Evolutionary conservation across 805 yeast genomes (phyloP).

Genomic region (Yarrowia sp.): DNA sequence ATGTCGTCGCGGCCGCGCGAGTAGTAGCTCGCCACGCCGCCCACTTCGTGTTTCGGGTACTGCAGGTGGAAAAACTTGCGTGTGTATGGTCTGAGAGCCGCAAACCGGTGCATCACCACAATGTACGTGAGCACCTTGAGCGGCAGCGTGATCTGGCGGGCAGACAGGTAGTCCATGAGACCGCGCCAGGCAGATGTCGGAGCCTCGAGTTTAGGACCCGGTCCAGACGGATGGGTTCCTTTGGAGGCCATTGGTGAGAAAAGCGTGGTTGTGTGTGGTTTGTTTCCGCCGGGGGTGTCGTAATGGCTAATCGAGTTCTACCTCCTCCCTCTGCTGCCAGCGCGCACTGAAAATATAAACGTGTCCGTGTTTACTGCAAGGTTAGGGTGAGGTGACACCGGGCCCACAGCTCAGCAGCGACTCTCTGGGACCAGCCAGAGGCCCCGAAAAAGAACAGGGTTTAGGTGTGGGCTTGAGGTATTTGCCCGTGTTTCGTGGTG

Average conservation of each 20-base stretch:
- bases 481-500: too few relatives aligned
- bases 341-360: constrained; percentile 26
- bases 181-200: constrained; percentile 5
- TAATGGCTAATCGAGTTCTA: too few relatives aligned
- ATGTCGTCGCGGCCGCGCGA: constrained; percentile 31
- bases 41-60: constrained; percentile 35
- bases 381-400: constrained; percentile 23
- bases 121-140: constrained; percentile 32
- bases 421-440: too few relatives aligned
- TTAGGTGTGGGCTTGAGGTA: too few relatives aligned
- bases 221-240: neutral
- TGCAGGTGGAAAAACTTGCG: constrained; percentile 46
- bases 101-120: constrained; percentile 35
- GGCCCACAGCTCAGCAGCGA: too few relatives aligned
- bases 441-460: neutral
- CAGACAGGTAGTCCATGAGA: constrained; percentile 17
- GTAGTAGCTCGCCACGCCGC: constrained; percentile 28
- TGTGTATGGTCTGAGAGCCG: constrained; percentile 37
- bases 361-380: constrained; percentile 23
- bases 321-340: constrained; percentile 25
- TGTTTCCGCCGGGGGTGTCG: too few relatives aligned
- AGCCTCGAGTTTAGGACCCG: too few relatives aligned
- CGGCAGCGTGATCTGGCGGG: constrained; percentile 16
- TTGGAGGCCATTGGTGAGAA: neutral
- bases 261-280: neutral